Conservation (phyloP, 805 yeast species). For the Candida tibetensis region DNA sequence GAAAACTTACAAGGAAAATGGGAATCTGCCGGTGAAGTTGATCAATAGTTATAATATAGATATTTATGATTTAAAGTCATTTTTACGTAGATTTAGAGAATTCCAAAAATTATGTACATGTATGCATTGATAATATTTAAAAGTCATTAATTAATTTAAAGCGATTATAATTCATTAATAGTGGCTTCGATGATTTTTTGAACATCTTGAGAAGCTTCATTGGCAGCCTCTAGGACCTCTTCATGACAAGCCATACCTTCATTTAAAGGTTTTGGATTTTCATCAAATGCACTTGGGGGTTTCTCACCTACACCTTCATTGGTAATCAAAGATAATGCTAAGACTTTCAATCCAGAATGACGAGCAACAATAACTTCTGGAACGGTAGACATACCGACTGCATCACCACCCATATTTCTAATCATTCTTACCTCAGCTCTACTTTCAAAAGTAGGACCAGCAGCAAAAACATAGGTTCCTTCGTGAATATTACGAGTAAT, state of each 20-base stretch:
- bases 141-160: neutral
- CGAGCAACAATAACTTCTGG: conserved; percentile 94
- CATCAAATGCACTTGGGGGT: conserved; percentile 65
- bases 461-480: conserved; percentile 79
- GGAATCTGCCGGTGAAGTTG: conserved; percentile 97
- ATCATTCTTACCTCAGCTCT: conserved; percentile 88
- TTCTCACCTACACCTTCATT: conserved; percentile 72
- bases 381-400: conserved; percentile 97
- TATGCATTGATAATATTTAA: neutral
- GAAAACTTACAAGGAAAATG: conserved; percentile 89
- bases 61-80: too few species aligned
- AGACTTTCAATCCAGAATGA: conserved; percentile 76
- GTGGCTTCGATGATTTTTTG: conserved; percentile 64
- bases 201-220: conserved; percentile 78
- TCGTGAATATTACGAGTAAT: conserved; percentile 70
- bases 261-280: conserved; percentile 50
- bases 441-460: conserved; percentile 93
- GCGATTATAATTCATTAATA: conserved; percentile 40
- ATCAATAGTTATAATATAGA: conserved; percentile 64
- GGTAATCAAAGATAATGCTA: conserved; percentile 85
- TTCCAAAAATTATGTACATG: neutral
- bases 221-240: conserved; percentile 87
- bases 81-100: too few species aligned
- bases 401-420: conserved; percentile 75
- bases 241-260: conserved; percentile 84